These are phyloP conservation scores for Pseudogymnoascus pannorum DNA, from an alignment of 2,329 filamentous ascomycete species.

Conservation along the genomic window DNA sequence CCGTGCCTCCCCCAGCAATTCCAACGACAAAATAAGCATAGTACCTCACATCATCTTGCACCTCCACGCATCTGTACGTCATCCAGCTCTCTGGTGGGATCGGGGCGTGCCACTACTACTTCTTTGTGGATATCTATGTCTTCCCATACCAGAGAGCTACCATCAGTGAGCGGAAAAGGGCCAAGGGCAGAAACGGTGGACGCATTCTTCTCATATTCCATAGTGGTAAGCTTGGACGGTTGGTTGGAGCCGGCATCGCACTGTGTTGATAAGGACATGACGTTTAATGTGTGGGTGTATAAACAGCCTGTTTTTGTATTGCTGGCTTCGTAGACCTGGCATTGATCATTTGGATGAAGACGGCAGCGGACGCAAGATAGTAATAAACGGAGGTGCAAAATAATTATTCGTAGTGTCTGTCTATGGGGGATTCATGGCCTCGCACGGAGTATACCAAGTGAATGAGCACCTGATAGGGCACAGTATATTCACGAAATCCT, in stretches of 20 bases:
- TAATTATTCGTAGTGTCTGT: not conserved
- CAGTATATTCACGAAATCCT: not conserved
- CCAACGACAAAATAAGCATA: not conserved
- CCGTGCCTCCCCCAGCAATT: not conserved
- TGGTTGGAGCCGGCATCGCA: not conserved
- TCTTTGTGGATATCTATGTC: not conserved
- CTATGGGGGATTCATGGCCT: not conserved
- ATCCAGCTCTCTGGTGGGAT: not conserved
- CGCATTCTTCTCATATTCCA: not conserved
- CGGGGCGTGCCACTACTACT: not conserved
- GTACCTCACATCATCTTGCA: not conserved
- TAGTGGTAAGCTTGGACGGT: not conserved
- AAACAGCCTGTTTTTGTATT: not conserved
- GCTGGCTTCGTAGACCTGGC: not conserved
- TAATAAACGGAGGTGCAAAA: not conserved
- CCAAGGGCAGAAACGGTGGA: not conserved
- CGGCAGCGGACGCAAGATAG: not conserved
- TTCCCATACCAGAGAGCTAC: not conserved
- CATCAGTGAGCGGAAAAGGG: not conserved
- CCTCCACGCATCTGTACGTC: not conserved
- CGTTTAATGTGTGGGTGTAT: not conserved
- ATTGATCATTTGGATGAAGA: not conserved
- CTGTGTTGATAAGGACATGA: not conserved
- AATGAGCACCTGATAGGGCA: not conserved
- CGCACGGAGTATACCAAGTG: not conserved